Evolutionary conservation across 768 basidiomycete genomes (phyloP).

Genomic region (Krasilnikovozyma curviuscula): DNA sequence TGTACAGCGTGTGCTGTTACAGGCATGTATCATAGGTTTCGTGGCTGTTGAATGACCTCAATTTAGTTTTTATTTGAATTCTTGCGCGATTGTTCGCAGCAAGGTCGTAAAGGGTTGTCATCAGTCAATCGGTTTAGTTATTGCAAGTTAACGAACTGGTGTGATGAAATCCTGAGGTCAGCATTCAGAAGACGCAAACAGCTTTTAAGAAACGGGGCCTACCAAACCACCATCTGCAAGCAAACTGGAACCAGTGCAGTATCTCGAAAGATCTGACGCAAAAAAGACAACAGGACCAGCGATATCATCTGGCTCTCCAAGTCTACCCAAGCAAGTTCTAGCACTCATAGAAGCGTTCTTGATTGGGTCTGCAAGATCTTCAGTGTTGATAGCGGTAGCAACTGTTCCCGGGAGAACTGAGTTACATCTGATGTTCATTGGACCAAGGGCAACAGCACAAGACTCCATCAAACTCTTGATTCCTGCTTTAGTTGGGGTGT

Average conservation of each 20-base stretch:
- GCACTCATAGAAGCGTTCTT: constrained; percentile 47
- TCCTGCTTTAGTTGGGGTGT: constrained; percentile 62
- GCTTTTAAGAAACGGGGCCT: constrained; percentile 43
- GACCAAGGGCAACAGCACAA: constrained; percentile 56
- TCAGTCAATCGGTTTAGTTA: too few relatives aligned
- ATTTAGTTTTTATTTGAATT: too few relatives aligned
- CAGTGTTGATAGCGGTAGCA: constrained; percentile 57
- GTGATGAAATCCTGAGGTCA: too few relatives aligned
- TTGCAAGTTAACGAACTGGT: constrained; percentile 2
- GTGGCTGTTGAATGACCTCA: too few relatives aligned
- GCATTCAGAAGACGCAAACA: not conserved
- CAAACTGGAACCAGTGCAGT: constrained; percentile 42
- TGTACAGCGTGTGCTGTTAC: too few relatives aligned
- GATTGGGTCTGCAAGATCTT: constrained; percentile 40
- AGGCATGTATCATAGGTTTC: too few relatives aligned
- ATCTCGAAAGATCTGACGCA: constrained; percentile 49
- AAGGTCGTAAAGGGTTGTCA: too few relatives aligned
- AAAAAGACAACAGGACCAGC: constrained; percentile 58
- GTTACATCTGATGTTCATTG: constrained; percentile 47
- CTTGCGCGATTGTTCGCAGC: too few relatives aligned
- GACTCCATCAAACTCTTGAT: constrained; percentile 62
- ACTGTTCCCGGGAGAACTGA: constrained; percentile 44
- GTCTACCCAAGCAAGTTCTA: constrained; percentile 44
- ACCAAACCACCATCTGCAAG: constrained; percentile 56
- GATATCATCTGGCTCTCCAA: constrained; percentile 52